Evolutionary conservation across 1,284 basidiomycete genomes (phyloP).

Genomic region (Stereum hirsutum): DNA sequence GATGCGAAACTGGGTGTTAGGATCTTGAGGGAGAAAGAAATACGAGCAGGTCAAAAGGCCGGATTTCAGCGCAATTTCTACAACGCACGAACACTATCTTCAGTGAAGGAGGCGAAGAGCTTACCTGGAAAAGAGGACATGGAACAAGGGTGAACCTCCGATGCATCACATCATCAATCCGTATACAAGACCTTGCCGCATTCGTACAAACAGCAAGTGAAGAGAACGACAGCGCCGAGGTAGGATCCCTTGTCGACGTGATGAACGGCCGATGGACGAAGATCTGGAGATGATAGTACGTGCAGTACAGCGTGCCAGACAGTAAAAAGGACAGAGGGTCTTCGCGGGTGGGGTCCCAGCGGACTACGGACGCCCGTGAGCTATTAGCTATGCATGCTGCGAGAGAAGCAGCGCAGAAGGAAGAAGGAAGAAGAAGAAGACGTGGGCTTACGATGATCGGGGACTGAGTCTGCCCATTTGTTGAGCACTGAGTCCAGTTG

Average conservation of each 20-base stretch:
- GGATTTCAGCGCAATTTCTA: too few species aligned
- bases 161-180: conserved; percentile 41
- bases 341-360: conserved; percentile 46
- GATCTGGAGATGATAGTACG: conserved; percentile 50
- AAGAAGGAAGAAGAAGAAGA: neutral
- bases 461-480: conserved; percentile 53
- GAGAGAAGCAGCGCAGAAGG: neutral
- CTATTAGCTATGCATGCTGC: too few species aligned
- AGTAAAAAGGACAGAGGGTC: conserved; percentile 40
- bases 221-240: conserved; percentile 36
- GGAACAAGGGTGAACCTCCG: conserved; percentile 16
- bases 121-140: conserved; percentile 16
- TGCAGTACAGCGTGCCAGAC: conserved; percentile 42
- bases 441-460: conserved; percentile 30
- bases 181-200: conserved; percentile 48
- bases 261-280: conserved; percentile 58
- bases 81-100: too few species aligned
- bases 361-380: conserved; percentile 30
- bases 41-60: too few species aligned
- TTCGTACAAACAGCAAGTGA: conserved; percentile 59
- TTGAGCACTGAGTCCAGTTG: conserved; percentile 55
- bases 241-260: conserved; percentile 34
- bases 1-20: conserved; percentile 52
- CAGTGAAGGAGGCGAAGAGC: too few species aligned
- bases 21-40: too few species aligned